Conservation (phyloP, 2,329 filamentous ascomycete genomes). For the Lasiodiplodia sp. region DNA sequence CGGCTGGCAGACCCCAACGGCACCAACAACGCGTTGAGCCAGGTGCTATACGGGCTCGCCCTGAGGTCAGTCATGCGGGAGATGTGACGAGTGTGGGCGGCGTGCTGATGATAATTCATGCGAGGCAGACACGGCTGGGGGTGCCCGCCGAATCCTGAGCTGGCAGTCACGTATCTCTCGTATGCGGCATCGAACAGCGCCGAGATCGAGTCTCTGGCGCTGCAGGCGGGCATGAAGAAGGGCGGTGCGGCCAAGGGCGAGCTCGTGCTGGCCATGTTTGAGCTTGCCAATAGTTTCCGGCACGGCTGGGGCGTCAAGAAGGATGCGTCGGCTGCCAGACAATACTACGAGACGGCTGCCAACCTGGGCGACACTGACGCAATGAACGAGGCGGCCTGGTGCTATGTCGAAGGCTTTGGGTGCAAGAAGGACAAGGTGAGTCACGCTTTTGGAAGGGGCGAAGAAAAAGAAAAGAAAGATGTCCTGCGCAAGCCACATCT, state of each 20-base stretch:
- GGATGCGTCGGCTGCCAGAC: conserved; percentile 81
- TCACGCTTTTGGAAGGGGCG: conserved; percentile 37
- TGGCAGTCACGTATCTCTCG: conserved; percentile 84
- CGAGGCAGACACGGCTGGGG: conserved; percentile 86
- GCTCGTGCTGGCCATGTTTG: conserved; percentile 93
- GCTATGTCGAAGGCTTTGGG: conserved; percentile 95
- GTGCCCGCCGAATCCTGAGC: conserved; percentile 72
- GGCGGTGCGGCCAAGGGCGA: conserved; percentile 96
- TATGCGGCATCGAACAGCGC: conserved; percentile 91
- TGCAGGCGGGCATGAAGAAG: conserved; percentile 87
- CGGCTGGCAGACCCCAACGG: conserved; percentile 82
- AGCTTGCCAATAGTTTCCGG: conserved; percentile 90
- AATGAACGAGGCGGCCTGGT: conserved; percentile 97
- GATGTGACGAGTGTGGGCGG: conserved; percentile 8
- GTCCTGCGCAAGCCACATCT: conserved; percentile 28
- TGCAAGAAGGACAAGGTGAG: conserved; percentile 98
- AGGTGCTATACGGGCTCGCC: conserved; percentile 94
- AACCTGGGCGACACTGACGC: conserved; percentile 96
- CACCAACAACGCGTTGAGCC: conserved; percentile 89
- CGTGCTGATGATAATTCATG: conserved; percentile 14
- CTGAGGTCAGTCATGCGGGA: conserved; percentile 67
- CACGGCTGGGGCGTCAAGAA: conserved; percentile 92
- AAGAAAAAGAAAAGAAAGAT: conserved; percentile 4
- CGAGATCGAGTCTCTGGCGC: conserved; percentile 81
- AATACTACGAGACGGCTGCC: conserved; percentile 98